Evolutionary conservation across 1,284 basidiomycete genomes (phyloP).

Genomic region (Apiotrichum sp.): DNA sequence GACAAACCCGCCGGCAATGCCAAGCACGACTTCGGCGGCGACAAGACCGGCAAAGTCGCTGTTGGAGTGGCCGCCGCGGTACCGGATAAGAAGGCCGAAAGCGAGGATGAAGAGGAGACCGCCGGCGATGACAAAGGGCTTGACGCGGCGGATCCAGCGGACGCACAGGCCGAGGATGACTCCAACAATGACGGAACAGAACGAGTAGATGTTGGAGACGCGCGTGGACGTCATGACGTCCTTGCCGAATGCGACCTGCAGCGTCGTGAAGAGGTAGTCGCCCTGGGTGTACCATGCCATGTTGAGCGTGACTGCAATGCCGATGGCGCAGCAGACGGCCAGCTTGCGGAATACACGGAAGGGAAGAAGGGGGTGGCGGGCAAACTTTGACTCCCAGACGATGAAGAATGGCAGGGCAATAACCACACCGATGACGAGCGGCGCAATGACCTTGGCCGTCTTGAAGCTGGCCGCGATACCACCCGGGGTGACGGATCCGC

Average conservation of each 20-base stretch:
- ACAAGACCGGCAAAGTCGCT: slow-evolving; percentile 38
- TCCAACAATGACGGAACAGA: slow-evolving; percentile 44
- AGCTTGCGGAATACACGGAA: slow-evolving; percentile 44
- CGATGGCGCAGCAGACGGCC: slow-evolving; percentile 41
- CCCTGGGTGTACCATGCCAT: slow-evolving; percentile 45
- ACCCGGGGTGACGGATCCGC: slow-evolving; percentile 12
- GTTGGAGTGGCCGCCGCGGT: slow-evolving; percentile 37
- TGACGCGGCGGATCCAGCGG: slow-evolving; percentile 42
- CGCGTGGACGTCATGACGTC: slow-evolving; percentile 40
- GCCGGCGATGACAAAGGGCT: slow-evolving; percentile 44
- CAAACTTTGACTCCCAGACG: slow-evolving; percentile 43
- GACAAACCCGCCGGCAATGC: slow-evolving; percentile 46
- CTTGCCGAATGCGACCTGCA: slow-evolving; percentile 46
- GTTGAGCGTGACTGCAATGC: slow-evolving; percentile 44
- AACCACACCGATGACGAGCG: slow-evolving; percentile 43
- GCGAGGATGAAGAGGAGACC: slow-evolving; percentile 29
- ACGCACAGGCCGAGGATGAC: slow-evolving; percentile 42
- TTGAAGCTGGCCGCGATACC: slow-evolving; percentile 24
- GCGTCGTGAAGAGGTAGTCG: slow-evolving; percentile 44
- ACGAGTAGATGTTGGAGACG: slow-evolving; percentile 47
- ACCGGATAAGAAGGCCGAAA: slow-evolving; percentile 48
- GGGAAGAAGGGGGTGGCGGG: slow-evolving; percentile 44
- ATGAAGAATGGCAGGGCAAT: slow-evolving; percentile 41
- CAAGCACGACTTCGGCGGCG: slow-evolving; percentile 47
- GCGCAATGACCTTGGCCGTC: slow-evolving; percentile 40